Percentiles rank a stretch among this genome's conserved stretches.
These are phyloP conservation scores for Aegilops sharonensis DNA, from an alignment of 176 grass and related monocot species.

Conservation along the genomic window DNA sequence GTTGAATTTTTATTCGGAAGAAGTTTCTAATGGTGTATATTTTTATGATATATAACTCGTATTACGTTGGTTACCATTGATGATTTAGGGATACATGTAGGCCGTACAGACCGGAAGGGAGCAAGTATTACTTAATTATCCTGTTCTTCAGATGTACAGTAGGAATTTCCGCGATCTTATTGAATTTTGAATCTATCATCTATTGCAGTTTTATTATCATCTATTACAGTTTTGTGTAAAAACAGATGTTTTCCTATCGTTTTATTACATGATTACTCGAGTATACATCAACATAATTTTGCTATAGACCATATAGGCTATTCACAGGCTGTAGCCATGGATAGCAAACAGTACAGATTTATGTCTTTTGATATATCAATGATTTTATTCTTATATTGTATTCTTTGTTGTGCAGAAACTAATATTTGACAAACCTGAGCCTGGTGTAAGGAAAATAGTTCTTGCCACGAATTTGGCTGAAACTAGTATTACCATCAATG, in stretches of 20 bases:
- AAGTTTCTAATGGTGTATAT: not conserved
- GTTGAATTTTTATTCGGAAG: not conserved
- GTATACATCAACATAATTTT: not conserved
- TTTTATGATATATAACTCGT: not conserved
- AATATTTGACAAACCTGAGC: conserved; percentile 84
- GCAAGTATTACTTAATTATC: not conserved
- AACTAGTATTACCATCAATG: conserved; percentile 99
- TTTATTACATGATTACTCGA: not conserved
- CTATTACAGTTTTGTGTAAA: not conserved
- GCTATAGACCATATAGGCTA: not conserved
- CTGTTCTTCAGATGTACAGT: not conserved
- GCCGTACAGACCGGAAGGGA: not conserved
- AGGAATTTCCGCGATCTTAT: not conserved
- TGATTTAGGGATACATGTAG: not conserved
- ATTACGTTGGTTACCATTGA: not conserved
- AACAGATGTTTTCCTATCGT: not conserved
- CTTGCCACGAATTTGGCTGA: conserved; percentile 98
- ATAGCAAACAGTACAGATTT: not conserved
- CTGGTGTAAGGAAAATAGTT: conserved; percentile 97
- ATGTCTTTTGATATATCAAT: conserved; percentile 7
- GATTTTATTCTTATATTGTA: conserved; percentile 7
- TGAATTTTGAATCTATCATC: not conserved
- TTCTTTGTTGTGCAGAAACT: conserved; percentile 67
- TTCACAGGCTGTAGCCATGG: not conserved
- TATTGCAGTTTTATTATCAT: not conserved